phyloP scores from a whole-genome alignment of 139 green algal species.

The Pseudopediastrum boryanum region DNA sequence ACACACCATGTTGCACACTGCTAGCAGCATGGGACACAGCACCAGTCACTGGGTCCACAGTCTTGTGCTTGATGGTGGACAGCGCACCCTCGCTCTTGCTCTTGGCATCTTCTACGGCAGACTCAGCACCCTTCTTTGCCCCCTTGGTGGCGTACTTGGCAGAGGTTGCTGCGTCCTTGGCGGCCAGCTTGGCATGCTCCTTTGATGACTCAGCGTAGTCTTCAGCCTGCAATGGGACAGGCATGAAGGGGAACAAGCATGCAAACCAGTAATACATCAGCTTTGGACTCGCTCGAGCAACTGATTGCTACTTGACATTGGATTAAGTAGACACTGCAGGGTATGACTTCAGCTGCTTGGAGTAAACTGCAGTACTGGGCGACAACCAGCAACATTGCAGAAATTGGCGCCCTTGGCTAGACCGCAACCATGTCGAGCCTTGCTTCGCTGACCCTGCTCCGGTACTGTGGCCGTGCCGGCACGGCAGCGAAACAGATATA shows the following conservation, averaged over 20 bases:
- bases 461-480: too few species aligned
- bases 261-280: not conserved
- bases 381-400: not conserved
- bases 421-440: too few species aligned
- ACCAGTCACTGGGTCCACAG: conserved; percentile 25
- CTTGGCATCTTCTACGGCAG: conserved; percentile 8
- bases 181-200: conserved; percentile 13
- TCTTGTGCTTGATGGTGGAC: conserved; percentile 33
- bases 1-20: conserved; percentile 7
- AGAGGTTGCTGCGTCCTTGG: conserved; percentile 13
- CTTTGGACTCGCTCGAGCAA: not conserved
- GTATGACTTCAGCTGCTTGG: not conserved
- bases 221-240: conserved; percentile 4
- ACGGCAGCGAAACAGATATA: too few species aligned
- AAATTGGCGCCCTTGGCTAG: not conserved
- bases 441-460: too few species aligned
- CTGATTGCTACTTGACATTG: not conserved
- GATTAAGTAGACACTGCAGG: too few species aligned
- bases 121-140: conserved; percentile 2
- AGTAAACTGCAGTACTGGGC: not conserved
- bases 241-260: not conserved
- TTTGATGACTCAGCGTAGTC: conserved; percentile 19
- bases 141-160: not conserved
- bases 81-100: conserved; percentile 6
- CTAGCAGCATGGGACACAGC: conserved; percentile 17